Evolutionary conservation across 345 rosid genomes (phyloP), one percentile per base, ranked within the genome.

Genomic region (Moringa oleifera): DNA sequence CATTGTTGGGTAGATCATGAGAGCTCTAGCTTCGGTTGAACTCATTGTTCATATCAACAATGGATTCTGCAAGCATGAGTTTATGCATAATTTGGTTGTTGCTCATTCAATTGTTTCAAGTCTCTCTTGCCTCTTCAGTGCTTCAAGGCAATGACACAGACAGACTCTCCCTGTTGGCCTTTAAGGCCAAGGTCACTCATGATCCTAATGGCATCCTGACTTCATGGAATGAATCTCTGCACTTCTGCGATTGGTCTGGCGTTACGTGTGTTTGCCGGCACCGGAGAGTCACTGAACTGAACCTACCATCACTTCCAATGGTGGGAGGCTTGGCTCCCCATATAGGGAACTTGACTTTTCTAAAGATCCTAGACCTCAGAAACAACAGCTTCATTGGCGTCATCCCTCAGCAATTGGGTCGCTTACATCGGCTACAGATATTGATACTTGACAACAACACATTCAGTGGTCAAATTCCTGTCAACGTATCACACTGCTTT

Each of bases 221-320:
- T 47, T 70, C 77, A 0, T 77, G 75, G 77, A 77, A 73, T 24
- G 22, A 66, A 24, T 66, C 81, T 22, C 2, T 1, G 18, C 70
- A 53, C 9, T 51, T 63, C 0, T 77, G 81, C 37, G 0, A 64
- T 0, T 77, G 77, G 81, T 16, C 20, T 25, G 73, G 75, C 0
- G 62, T 77, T 21, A 64, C 59, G 13, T 77, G 78, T 57, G 51
- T 73, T 31, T 57, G 20, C 23, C 51, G 25, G 18, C 70, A 64
- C 18, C 63, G 58, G 20, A 67, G 78, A 59, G 73, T 77, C 21
- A 50, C 66, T 11, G 1, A 31, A 20, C 18, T 77, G 23, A 31
- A 51, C 33, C 64, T 77, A 0, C n/a, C 12, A 31, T 59, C 68
- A n/a, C 41, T 51, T 19, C 20, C 53, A 19, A 59, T 73, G 9